phyloP scores from a whole-genome alignment of 2,329 filamentous ascomycete species.

The Fusarium pseudonygamai region DNA sequence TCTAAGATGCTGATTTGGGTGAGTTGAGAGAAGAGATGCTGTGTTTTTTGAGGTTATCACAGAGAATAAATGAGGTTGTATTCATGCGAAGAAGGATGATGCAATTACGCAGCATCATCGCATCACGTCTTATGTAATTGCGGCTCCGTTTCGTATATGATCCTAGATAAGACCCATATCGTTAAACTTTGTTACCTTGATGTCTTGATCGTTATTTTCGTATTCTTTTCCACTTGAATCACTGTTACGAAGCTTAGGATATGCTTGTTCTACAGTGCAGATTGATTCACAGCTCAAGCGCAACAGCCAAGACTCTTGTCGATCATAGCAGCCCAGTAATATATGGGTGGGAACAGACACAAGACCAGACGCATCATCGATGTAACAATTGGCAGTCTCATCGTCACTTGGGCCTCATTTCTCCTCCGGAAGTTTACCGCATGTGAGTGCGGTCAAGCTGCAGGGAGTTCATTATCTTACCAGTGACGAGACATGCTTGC shows the following conservation, averaged over 20 bases:
- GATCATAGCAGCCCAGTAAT: background rate
- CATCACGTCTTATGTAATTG: slow-evolving; percentile 31
- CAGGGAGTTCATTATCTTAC: background rate
- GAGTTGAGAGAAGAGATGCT: background rate
- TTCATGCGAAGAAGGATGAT: slow-evolving; percentile 18
- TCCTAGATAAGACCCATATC: background rate
- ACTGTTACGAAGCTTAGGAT: background rate
- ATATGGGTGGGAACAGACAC: background rate
- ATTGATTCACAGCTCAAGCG: background rate
- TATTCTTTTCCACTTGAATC: background rate
- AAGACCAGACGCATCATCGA: slow-evolving; percentile 3
- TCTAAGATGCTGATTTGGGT: background rate
- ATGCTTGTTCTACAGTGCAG: background rate
- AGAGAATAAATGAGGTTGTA: background rate
- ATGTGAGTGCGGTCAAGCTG: background rate
- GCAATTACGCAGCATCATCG: slow-evolving; percentile 15
- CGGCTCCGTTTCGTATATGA: background rate
- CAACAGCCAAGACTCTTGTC: background rate
- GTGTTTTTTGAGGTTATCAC: background rate
- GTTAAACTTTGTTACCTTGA: background rate
- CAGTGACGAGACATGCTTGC: background rate
- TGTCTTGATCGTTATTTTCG: background rate
- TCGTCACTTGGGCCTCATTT: slow-evolving; percentile 10
- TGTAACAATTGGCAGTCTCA: background rate
- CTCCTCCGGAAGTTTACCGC: slow-evolving; percentile 20